Base-by-base conservation (phyloP, 148 eudicot species). In the Bassia scoparia region DNA sequence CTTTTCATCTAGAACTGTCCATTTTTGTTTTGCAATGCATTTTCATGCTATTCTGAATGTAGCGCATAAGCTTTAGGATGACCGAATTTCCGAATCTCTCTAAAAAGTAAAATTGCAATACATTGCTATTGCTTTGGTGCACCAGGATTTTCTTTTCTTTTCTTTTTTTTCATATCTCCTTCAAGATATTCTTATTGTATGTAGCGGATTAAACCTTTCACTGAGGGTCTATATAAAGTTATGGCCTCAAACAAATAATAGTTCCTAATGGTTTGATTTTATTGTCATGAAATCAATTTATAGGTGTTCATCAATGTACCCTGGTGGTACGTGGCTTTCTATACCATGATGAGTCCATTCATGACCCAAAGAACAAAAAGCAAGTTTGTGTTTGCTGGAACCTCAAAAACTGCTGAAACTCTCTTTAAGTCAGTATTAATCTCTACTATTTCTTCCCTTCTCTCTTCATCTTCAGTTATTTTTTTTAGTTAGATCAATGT, bases 251-350 rank as follows among this genome's bases (percentile, higher is more conserved):
- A 26, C 34, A 30, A 44, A 18, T n/a, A 16, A n/a, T n/a, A 9
- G 35, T 46, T 60, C 33, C 44, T 78, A 24, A 33, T 33, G 0
- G 24, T 50, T n/a, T 37, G 3, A 21, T 71, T 56, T 55, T 17
- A 24, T 1, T 58, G n/a, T 16, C 23, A 9, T 26, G 38, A 2
- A 2, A 43, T 41, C 1, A 44, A 23, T n/a, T 24, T 21, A 5
- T 14, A 87, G 90, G 81, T 84, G 75, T 87, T 80, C 43, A 77
- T 87, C 77, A 87, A 87, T 84, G 84, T 83, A 29, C 85, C 90
- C 46, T 84, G 87, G 87, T 84, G 90, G 90, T 87, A 87, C 67
- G 29, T 87, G 55, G 87, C 87, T 31, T 69, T 68, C 76, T 76
- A 77, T 76, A 78, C 73, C 78, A 76, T 87, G 81, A 82, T 82